Conservation (phyloP, 371 early-diverging fungal species). For the Mucor saturninus region DNA sequence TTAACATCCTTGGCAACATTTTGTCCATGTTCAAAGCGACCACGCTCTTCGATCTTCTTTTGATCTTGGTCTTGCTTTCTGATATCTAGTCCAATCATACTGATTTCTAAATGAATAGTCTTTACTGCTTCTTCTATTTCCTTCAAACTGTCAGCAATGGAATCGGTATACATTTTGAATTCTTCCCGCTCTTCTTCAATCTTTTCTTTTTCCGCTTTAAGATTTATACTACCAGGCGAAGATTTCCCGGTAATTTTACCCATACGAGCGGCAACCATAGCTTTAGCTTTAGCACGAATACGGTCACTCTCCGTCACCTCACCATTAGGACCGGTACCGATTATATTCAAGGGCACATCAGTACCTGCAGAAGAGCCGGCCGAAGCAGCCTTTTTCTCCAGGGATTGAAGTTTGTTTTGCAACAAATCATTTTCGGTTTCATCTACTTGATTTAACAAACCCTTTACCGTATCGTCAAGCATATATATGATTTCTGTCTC, state of each 20-base stretch:
- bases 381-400: slow-evolving; percentile 34
- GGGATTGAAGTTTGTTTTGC: slow-evolving; percentile 55
- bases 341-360: slow-evolving; percentile 38
- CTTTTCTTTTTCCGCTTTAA: slow-evolving; percentile 49
- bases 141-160: slow-evolving; percentile 41
- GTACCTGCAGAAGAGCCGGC: slow-evolving; percentile 11
- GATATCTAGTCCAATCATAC: slow-evolving; percentile 53
- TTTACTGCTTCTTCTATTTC: slow-evolving; percentile 44
- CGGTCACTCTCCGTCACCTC: slow-evolving; percentile 62
- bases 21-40: slow-evolving; percentile 47
- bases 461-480: slow-evolving; percentile 46
- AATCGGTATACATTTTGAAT: slow-evolving; percentile 47
- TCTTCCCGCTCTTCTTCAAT: slow-evolving; percentile 60
- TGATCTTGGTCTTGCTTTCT: slow-evolving; percentile 49
- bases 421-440: slow-evolving; percentile 60
- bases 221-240: slow-evolving; percentile 11
- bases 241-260: slow-evolving; percentile 56
- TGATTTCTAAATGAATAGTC: slow-evolving; percentile 47
- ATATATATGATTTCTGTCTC: slow-evolving; percentile 54
- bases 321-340: slow-evolving; percentile 66
- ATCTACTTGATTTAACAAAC: slow-evolving; percentile 49
- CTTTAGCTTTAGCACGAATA: slow-evolving; percentile 66
- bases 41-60: slow-evolving; percentile 49
- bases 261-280: slow-evolving; percentile 65
- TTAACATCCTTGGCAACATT: slow-evolving; percentile 48